These are phyloP conservation scores for Candida silvicultrix DNA, from an alignment of 805 yeast species.

Conservation along the genomic window DNA sequence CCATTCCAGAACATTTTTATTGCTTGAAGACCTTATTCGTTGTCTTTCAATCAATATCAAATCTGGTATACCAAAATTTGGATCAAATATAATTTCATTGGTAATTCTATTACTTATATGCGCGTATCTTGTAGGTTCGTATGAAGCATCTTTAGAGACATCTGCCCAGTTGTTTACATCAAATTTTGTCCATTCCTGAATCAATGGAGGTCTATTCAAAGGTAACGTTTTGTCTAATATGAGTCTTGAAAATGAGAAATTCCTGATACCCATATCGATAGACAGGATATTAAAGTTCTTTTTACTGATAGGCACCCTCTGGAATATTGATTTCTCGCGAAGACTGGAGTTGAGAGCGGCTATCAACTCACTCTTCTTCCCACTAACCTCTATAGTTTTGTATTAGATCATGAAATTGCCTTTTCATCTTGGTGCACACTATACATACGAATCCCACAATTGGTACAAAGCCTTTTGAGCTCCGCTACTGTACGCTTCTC, in stretches of 20 bases:
- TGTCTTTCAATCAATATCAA: conserved; percentile 50
- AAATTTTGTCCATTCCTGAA: conserved; percentile 30
- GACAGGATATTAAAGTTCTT: conserved; percentile 22
- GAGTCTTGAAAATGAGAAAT: conserved; percentile 26
- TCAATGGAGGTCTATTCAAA: conserved; percentile 16
- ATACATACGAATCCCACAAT: conserved; percentile 7
- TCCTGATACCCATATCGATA: conserved; percentile 32
- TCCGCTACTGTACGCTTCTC: conserved; percentile 9
- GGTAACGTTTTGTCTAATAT: conserved; percentile 18
- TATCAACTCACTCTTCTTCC: background rate
- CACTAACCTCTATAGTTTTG: background rate
- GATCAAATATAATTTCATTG: conserved; percentile 19
- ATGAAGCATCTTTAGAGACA: conserved; percentile 1
- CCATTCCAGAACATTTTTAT: conserved; percentile 40
- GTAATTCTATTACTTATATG: conserved; percentile 19
- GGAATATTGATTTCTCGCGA: conserved; percentile 1
- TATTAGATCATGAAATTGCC: background rate
- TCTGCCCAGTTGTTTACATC: conserved; percentile 20
- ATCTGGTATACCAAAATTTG: conserved; percentile 25
- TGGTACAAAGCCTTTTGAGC: conserved; percentile 9
- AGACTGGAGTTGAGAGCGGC: conserved; percentile 4
- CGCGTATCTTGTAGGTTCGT: conserved; percentile 22
- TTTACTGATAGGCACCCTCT: conserved; percentile 13
- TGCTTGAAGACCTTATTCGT: conserved; percentile 43
- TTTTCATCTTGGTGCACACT: background rate